Evolutionary conservation across 164 flowering plant genomes (phyloP), one percentile per base, ranked within the genome.

Genomic region (Warburgia ugandensis): DNA sequence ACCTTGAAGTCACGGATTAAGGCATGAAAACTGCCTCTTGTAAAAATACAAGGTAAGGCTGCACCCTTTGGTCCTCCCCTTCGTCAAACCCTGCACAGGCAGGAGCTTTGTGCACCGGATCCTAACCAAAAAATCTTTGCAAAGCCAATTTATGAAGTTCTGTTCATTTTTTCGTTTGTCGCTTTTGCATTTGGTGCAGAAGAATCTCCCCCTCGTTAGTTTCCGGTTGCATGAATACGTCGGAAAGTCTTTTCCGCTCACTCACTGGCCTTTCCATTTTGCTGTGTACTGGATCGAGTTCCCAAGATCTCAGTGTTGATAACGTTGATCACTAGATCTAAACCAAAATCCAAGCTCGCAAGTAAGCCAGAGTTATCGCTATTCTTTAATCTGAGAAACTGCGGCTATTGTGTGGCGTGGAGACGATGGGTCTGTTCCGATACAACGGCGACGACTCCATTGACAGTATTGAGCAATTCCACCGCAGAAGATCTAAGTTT

Each of bases 341-440:
- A 83, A n/a, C 99, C 99, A 50, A 74, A 89, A 52, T 86, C 96
- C n/a, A 96, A 81, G 60, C 86, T 97, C 48, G 80, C 77, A 4
- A 84, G 68, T 30, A 83, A 53, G 1, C 95, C 91, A 6, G 87
- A 75, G 12, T 51, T 70, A 56, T 77, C 87, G 3, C 64, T 44
- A 22, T 73, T 69, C 39, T 66, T 71, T 22, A 88, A 61, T 10
- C 99, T 95, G 0, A 92, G 74, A 50, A 92, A 92, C 53, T 80
- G 64, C 4, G 99, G 99, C 5, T 95, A 88, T 14, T 97, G 77
- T 1, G 97, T 92, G 48, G 97, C 88, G 44, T 86, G 86, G 17
- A 81, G 28, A 2, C 64, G 77, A 11, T 89, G 79, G 39, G 86
- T 72, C 38, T 77, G 91, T 36, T 92, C 89, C 1, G 96, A 94